Evolutionary conservation across 192 early-diverging fungal genomes (phyloP), one percentile per base, ranked within the genome.

Genomic region (Coemansia reversa): DNA sequence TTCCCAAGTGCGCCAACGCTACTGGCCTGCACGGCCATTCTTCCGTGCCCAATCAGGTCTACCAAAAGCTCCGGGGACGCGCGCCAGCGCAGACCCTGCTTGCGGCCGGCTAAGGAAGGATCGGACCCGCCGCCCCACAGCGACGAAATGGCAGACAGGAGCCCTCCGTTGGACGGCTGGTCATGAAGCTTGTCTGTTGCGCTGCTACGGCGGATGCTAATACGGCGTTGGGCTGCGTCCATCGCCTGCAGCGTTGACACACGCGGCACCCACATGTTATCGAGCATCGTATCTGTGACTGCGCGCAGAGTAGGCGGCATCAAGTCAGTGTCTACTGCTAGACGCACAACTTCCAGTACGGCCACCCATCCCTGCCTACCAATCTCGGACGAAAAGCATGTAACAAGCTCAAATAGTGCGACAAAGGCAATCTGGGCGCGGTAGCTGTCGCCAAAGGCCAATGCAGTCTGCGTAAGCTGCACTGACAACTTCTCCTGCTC

Each of bases 351-450:
- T 52, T 87, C 84, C 92, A 95, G 91, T 14, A 81, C 88, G 79
- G 23, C 75, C 63, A 14, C 78, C 84, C 70, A 99, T 51, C 63
- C 84, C 22, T 62, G 60, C 28, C 50, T 29, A 87, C 29, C 89
- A 83, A 78, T 88, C 81, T 72, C 93, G 81, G 39, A 69, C 75
- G 47, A 84, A 83, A 50, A 94, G 80, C 25, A 86, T 8, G 66
- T n/a, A 0, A 50, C 65, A 25, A 77, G 25, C 28, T 69, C 88
- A 76, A 97, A 92, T 60, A 94, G 82, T n/a, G 96, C 83, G 6
- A 95, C 90, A 47, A 92, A 84, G 5, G 93, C 94, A 53, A 96
- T 79, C 77, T 98, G 95, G n/a, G 90, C 91, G 47, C 89, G 88
- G 64, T 91, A 92, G 64, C 91, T 92, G 35, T 87, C 82, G 57